These are phyloP conservation scores for Chlorella variabilis DNA, from an alignment of 163 green algal genomes.

Conservation along the genomic window DNA sequence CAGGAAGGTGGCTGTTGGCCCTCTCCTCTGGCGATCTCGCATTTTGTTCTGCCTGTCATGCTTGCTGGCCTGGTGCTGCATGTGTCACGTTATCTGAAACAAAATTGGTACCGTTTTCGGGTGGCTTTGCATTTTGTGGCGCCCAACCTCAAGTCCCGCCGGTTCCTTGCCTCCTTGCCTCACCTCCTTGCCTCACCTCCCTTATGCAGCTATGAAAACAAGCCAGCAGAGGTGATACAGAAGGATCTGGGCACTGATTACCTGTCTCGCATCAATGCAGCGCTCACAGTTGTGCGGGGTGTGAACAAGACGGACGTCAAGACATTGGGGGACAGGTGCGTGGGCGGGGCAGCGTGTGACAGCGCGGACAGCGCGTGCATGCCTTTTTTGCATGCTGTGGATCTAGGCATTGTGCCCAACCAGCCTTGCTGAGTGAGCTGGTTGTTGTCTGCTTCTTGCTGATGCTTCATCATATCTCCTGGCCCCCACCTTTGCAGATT, in stretches of 20 bases:
- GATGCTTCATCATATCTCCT: neutral
- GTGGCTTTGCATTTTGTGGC: too few species aligned
- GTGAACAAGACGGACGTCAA: constrained; percentile 93
- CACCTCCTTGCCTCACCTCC: too few species aligned
- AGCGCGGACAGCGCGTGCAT: too few species aligned
- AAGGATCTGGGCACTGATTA: constrained; percentile 77
- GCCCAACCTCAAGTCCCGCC: too few species aligned
- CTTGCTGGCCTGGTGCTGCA: too few species aligned
- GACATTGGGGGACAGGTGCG: constrained; percentile 64
- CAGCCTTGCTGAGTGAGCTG: neutral
- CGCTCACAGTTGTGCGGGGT: constrained; percentile 84
- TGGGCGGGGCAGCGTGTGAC: neutral
- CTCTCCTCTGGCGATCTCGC: too few species aligned
- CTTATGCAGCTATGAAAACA: constrained; percentile 89
- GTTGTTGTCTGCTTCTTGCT: neutral
- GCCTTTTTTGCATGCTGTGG: too few species aligned
- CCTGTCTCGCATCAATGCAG: constrained; percentile 70
- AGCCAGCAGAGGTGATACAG: constrained; percentile 83
- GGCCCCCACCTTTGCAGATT: constrained; percentile 3
- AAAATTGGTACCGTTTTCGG: too few species aligned
- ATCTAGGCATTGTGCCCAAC: too few species aligned
- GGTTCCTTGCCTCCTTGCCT: too few species aligned
- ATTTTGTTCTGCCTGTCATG: neutral
- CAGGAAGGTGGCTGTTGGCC: too few species aligned
- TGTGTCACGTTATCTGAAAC: too few species aligned